Evolutionary conservation across 83 land plant genomes (phyloP).

Genomic region (Thuja plicata): DNA sequence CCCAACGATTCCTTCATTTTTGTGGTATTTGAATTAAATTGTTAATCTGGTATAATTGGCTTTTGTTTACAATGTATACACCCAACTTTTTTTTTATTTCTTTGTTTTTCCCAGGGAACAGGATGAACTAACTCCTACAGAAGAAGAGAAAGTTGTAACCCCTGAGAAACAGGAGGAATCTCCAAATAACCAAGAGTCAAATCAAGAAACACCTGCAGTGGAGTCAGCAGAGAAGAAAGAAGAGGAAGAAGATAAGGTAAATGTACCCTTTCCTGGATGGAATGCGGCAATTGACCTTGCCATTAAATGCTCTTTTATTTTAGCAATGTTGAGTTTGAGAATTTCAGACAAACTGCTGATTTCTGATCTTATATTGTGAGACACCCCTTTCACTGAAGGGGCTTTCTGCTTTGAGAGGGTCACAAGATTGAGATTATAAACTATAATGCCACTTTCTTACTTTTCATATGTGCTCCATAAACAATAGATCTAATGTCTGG

Average conservation of each 20-base stretch:
- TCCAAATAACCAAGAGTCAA: neutral
- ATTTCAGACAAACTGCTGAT: neutral
- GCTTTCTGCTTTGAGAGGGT: neutral
- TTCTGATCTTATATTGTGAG: neutral
- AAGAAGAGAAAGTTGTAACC: conserved; percentile 22
- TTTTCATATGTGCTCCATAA: neutral
- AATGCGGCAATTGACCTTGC: neutral
- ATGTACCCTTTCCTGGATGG: neutral
- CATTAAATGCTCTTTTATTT: neutral
- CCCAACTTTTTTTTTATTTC: neutral
- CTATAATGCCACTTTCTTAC: neutral
- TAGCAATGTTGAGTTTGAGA: neutral
- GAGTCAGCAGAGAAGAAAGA: conserved; percentile 13
- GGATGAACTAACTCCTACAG: conserved; percentile 25
- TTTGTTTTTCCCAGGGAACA: conserved; percentile 22
- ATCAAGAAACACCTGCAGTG: neutral
- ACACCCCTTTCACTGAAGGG: neutral
- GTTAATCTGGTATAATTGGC: neutral
- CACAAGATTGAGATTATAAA: neutral
- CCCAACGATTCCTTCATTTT: too few species aligned
- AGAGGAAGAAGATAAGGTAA: conserved; percentile 17
- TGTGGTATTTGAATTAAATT: neutral
- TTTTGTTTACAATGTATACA: neutral
- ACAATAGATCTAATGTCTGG: neutral
- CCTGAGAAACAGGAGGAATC: conserved; percentile 15